Conservation (phyloP, 768 basidiomycete genomes). For the Cystobasidium onofrii region DNA sequence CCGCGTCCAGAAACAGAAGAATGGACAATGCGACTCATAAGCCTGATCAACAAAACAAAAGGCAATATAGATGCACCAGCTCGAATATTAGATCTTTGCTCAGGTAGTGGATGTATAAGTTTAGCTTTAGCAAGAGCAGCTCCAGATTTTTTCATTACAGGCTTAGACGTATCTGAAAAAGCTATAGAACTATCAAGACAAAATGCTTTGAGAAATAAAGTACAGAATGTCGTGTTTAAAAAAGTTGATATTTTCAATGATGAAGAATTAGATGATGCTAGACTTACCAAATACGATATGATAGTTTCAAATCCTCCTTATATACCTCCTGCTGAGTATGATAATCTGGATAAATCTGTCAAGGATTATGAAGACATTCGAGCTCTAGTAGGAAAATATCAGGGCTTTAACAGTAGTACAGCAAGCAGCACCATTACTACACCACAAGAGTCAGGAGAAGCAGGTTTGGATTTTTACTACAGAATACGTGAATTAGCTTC, state of each 20-base stretch:
- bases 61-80: background rate
- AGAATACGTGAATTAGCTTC: conserved; percentile 58
- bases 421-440: background rate
- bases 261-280: background rate
- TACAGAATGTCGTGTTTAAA: conserved; percentile 40
- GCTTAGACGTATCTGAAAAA: conserved; percentile 51
- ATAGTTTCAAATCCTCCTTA: conserved; percentile 83
- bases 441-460: conserved; percentile 35
- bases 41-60: conserved; percentile 5
- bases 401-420: background rate
- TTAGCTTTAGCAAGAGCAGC: conserved; percentile 66
- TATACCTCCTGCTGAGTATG: conserved; percentile 62
- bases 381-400: conserved; percentile 60
- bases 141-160: conserved; percentile 47
- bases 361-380: conserved; percentile 67
- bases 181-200: conserved; percentile 54
- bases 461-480: conserved; percentile 63
- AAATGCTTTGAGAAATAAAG: conserved; percentile 45
- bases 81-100: conserved; percentile 76
- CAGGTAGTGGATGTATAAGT: conserved; percentile 85
- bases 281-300: conserved; percentile 56
- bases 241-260: conserved; percentile 40
- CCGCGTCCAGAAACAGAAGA: conserved; percentile 92
- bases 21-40: conserved; percentile 59
- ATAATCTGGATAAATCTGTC: conserved; percentile 60